Evolutionary conservation across 1,284 basidiomycete genomes (phyloP), one percentile per base, ranked within the genome.

Genomic region (Sanghuangporus sanghuang): DNA sequence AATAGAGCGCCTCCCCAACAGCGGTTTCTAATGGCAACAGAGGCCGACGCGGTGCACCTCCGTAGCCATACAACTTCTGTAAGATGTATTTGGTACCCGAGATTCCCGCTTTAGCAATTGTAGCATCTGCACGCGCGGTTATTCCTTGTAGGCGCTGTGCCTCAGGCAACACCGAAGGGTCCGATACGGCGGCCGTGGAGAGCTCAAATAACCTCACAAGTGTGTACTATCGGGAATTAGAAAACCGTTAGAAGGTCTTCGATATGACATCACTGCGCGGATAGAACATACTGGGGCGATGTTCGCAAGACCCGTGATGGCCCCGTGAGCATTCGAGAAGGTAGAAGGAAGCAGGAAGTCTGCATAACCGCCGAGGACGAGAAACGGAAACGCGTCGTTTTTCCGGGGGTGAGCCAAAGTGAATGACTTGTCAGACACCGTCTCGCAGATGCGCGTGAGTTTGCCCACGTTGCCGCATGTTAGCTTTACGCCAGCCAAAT

Each of bases 391-490:
- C 44, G 79, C 74, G 23, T 79, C 70, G 70, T 85, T 83, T 73
- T 84, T 87, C 70, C 90, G 87, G 35, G 91, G 89, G 74, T 87
- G 78, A 40, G 75, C 71, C 44, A 79, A 72, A 39, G 76, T 69
- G 75, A 93, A 93, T 3, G 78, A 75, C 2, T 82, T 70, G n/a
- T 79, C 76, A 18, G 87, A 82, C 6, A 93, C 85, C 4, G 81
- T 80, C 38, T 85, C 85, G 52, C 87, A 86, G 68, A 96, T 89
- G 63, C 94, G 84, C 27, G 90, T 92, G 69, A 95, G 81, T 76
- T 96, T 96, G 62, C 94, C 94, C 65, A 96, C 90, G 67, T 90
- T 91, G 49, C 92, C 93, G 71, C 94, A 96, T 36, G 93, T 95
- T 68, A 95, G 82, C 76, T 96, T 96, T 65, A 95, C 88, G 38